A percentile compares a stretch with the other conserved stretches of the same genome.
Conservation (phyloP, 75 land plant genomes). For the Chamaecyparis obtusa region DNA sequence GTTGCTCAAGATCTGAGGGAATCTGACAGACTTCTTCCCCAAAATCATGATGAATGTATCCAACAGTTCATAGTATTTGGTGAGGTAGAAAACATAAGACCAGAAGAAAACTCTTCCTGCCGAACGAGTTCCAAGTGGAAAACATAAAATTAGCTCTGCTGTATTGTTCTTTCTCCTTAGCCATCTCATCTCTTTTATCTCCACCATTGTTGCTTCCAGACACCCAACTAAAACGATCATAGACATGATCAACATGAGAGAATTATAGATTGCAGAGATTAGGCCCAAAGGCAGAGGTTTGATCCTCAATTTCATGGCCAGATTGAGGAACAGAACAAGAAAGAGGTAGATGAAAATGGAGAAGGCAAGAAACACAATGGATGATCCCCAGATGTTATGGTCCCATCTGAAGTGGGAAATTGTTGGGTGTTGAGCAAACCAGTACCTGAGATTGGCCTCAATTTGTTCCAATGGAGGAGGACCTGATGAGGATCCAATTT, state of each 20-base stretch:
- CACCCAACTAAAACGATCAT: constrained; percentile 50
- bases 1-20: constrained; percentile 34
- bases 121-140: constrained; percentile 35
- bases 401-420: constrained; percentile 29
- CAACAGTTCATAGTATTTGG: constrained; percentile 37
- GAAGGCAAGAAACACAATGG: constrained; percentile 20
- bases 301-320: constrained; percentile 25
- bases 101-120: constrained; percentile 49
- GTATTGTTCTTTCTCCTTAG: constrained; percentile 37
- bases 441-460: constrained; percentile 12
- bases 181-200: constrained; percentile 83
- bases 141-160: constrained; percentile 27
- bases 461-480: not conserved
- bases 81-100: constrained; percentile 47
- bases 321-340: constrained; percentile 11
- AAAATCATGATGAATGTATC: constrained; percentile 33
- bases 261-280: constrained; percentile 66
- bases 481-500: not conserved
- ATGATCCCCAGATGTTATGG: constrained; percentile 17
- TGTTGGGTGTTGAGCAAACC: constrained; percentile 33
- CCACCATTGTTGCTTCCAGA: constrained; percentile 49
- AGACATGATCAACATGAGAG: constrained; percentile 48
- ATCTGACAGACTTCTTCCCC: constrained; percentile 22
- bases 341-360: constrained; percentile 22
- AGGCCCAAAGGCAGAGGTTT: constrained; percentile 67